Percentiles rank a stretch among this genome's conserved stretches.
Conservation (phyloP, 257 asterid species). For the Orobanche coerulescens region DNA sequence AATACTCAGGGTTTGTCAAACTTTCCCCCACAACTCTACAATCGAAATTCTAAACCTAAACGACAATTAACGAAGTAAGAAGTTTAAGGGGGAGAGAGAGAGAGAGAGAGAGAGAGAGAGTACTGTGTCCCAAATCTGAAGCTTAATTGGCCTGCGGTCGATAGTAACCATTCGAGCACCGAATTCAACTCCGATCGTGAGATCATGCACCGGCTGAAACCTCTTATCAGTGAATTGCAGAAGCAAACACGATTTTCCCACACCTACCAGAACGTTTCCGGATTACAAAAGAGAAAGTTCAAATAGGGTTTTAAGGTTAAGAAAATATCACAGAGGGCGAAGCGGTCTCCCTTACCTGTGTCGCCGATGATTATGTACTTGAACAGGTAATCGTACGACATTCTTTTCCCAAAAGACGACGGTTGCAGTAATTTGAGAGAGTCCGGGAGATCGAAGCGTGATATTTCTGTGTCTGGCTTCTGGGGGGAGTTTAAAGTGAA, state of each 20-base stretch:
- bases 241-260: conserved; percentile 64
- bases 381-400: conserved; percentile 81
- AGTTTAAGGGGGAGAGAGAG: background rate
- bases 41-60: background rate
- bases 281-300: background rate
- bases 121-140: conserved; percentile 75
- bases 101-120: background rate
- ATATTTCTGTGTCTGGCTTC: no score
- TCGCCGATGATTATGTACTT: conserved; percentile 81
- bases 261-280: conserved; percentile 28
- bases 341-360: conserved; percentile 31
- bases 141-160: conserved; percentile 50
- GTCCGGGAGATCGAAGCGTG: no score
- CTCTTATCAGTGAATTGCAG: conserved; percentile 62
- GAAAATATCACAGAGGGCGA: background rate
- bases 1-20: background rate
- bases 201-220: conserved; percentile 63
- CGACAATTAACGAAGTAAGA: background rate
- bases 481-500: no score
- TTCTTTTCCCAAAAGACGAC: conserved; percentile 23
- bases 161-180: conserved; percentile 60
- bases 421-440: no score
- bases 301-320: background rate
- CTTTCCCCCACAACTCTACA: no score
- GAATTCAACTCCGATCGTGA: conserved; percentile 65